phyloP scores from a whole-genome alignment of 805 yeast genomes.

The Candida mattraensis region DNA sequence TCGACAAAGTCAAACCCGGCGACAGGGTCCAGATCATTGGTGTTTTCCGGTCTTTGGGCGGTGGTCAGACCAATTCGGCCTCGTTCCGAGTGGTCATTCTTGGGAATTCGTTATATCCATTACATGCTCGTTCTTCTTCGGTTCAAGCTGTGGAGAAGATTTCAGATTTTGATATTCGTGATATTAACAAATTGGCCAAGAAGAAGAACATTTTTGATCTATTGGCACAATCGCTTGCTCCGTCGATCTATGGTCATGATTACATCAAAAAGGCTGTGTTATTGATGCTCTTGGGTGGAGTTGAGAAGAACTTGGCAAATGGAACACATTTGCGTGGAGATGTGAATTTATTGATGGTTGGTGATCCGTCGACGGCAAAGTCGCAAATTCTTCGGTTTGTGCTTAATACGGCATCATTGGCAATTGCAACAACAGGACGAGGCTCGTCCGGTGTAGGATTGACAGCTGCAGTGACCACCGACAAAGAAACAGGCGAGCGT shows the following conservation, averaged over 20 bases:
- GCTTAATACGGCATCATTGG: slow-evolving; percentile 89
- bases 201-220: slow-evolving; percentile 72
- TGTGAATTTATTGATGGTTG: slow-evolving; percentile 93
- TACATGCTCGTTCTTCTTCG: slow-evolving; percentile 78
- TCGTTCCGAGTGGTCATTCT: slow-evolving; percentile 80
- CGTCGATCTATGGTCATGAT: slow-evolving; percentile 92
- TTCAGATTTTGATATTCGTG: slow-evolving; percentile 80
- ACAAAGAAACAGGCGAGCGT: slow-evolving; percentile 95
- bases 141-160: slow-evolving; percentile 67
- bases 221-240: slow-evolving; percentile 86
- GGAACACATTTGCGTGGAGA: slow-evolving; percentile 99
- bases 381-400: slow-evolving; percentile 95
- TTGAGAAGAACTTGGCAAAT: slow-evolving; percentile 87
- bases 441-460: slow-evolving; percentile 99
- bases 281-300: slow-evolving; percentile 89
- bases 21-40: slow-evolving; percentile 94
- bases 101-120: slow-evolving; percentile 85
- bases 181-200: slow-evolving; percentile 76
- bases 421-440: slow-evolving; percentile 97
- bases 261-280: slow-evolving; percentile 88
- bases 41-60: slow-evolving; percentile 88
- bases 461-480: slow-evolving; percentile 97
- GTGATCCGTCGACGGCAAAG: slow-evolving; percentile 98
- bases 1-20: slow-evolving; percentile 91
- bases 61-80: slow-evolving; percentile 57